Evolutionary conservation across 2,329 filamentous ascomycete species (phyloP).

Genomic region (Drechmeria coniospora): DNA sequence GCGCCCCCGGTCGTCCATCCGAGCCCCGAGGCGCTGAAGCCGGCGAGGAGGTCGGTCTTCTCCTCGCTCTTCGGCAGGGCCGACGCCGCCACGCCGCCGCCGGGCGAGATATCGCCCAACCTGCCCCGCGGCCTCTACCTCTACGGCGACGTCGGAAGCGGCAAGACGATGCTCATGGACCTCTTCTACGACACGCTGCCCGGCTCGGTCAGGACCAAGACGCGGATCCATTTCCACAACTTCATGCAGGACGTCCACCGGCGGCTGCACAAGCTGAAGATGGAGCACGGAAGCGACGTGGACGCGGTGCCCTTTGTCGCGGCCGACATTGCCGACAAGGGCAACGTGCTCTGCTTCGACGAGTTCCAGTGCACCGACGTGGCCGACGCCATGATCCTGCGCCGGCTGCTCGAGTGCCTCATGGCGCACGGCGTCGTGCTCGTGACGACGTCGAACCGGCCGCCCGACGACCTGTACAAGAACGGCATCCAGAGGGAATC

Average conservation of each 20-base stretch:
- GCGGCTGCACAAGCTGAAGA: constrained; percentile 77
- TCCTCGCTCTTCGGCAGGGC: constrained; percentile 45
- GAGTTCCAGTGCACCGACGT: constrained; percentile 99
- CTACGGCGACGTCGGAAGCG: constrained; percentile 90
- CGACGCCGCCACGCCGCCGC: constrained; percentile 19
- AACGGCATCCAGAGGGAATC: constrained; percentile 94
- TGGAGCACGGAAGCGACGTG: constrained; percentile 74
- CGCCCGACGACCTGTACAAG: constrained; percentile 91
- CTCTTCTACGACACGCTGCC: constrained; percentile 92
- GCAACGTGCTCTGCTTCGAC: constrained; percentile 87
- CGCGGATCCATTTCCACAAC: constrained; percentile 94
- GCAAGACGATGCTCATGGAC: constrained; percentile 99
- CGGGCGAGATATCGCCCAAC: constrained; percentile 47
- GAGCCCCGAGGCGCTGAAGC: constrained; percentile 52
- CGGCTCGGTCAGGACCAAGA: constrained; percentile 62
- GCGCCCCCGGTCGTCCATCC: constrained; percentile 65
- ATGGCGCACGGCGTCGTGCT: constrained; percentile 97
- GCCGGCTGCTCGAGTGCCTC: constrained; percentile 64
- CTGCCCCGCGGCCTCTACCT: constrained; percentile 85
- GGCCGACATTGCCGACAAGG: constrained; percentile 77
- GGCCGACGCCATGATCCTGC: constrained; percentile 83
- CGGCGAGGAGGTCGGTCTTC: constrained; percentile 37
- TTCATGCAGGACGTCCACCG: constrained; percentile 99
- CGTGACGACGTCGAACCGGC: constrained; percentile 92
- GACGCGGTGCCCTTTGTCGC: constrained; percentile 87